A percentile compares a stretch with the other conserved stretches of the same genome.
phyloP scores from a whole-genome alignment of 2,329 filamentous ascomycete species.

The Talaromyces sp. region DNA sequence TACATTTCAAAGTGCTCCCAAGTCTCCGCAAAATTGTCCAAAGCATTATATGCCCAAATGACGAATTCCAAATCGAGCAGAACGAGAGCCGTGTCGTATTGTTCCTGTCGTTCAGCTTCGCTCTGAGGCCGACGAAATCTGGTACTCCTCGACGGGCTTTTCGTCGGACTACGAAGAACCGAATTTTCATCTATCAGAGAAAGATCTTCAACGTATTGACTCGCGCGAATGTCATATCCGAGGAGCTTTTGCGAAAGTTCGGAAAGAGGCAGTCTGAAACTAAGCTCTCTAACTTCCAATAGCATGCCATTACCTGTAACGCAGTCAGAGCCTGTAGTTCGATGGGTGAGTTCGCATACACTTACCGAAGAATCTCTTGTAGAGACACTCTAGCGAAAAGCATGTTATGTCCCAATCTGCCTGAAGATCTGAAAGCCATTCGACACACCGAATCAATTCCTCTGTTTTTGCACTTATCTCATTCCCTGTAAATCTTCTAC shows the following conservation, averaged over 20 bases:
- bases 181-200: slow-evolving; percentile 24
- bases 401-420: slow-evolving; percentile 70
- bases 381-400: slow-evolving; percentile 64
- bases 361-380: slow-evolving; percentile 81
- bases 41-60: slow-evolving; percentile 60
- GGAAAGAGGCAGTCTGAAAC: slow-evolving; percentile 49
- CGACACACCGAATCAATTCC: slow-evolving; percentile 71
- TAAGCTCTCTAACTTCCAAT: slow-evolving; percentile 54
- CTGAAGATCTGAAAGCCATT: slow-evolving; percentile 77
- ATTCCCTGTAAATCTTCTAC: slow-evolving; percentile 66
- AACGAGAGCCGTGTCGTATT: slow-evolving; percentile 47
- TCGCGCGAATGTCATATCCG: slow-evolving; percentile 35
- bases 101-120: slow-evolving; percentile 21
- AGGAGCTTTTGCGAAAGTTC: slow-evolving; percentile 43
- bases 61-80: slow-evolving; percentile 68
- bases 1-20: slow-evolving; percentile 46
- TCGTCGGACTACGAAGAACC: slow-evolving; percentile 33
- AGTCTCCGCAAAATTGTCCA: slow-evolving; percentile 63
- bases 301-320: slow-evolving; percentile 41
- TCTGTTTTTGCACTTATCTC: slow-evolving; percentile 59
- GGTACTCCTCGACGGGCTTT: slow-evolving; percentile 24
- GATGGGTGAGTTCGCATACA: slow-evolving; percentile 22
- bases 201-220: slow-evolving; percentile 25
- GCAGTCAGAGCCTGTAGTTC: slow-evolving; percentile 27
- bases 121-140: slow-evolving; percentile 26